Evolutionary conservation across 2,329 filamentous ascomycete species (phyloP), one percentile per base, ranked within the genome.

Genomic region (Didymellaceae sp.): DNA sequence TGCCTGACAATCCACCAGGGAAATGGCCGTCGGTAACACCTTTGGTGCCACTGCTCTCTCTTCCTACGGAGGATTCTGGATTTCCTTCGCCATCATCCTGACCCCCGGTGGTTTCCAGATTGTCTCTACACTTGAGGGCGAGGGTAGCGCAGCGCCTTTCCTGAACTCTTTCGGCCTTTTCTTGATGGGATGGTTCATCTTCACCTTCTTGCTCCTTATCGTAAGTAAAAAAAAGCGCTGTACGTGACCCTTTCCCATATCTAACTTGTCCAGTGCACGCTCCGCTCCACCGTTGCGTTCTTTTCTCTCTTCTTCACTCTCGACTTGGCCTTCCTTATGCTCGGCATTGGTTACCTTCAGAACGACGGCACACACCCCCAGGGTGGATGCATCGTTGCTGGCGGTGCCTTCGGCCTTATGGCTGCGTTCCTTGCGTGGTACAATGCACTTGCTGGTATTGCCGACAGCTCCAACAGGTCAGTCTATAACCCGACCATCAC

Each of bases 31-130:
- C 8, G 83, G 83, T n/a, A 86, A 85, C 73, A 85, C 82, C 9
- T 85, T 85, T 43, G 83, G 82, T 75, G 82, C 81, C 22, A 85
- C 82, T 6, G 80, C 84, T 7, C 81, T 85, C 51, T 81, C 80
- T 32, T 83, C 80, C 3, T 86, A 85, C 63, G 82, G 82, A 49
- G 82, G 82, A 52, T 86, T 86, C 74, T 86, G 82, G 83, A 77
- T 85, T 54, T 78, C 80, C 18, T 83, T 81, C 58, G 81, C 78
- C 58, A 83, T 85, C 74, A 81, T 84, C 57, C 72, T 82, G 14
- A 80, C 78, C 2, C 78, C 83, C 4, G 81, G 79, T 41, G 77
- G 77, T 7, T 80, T 80, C 55, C 41, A 68, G 11, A 83, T 86
- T 59, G 73, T 75, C 34, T 65, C 60, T 0, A 74, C 74, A 1